Evolutionary conservation across 371 early-diverging fungal genomes (phyloP), one percentile per base, ranked within the genome.

Genomic region (Mortierella sp.): DNA sequence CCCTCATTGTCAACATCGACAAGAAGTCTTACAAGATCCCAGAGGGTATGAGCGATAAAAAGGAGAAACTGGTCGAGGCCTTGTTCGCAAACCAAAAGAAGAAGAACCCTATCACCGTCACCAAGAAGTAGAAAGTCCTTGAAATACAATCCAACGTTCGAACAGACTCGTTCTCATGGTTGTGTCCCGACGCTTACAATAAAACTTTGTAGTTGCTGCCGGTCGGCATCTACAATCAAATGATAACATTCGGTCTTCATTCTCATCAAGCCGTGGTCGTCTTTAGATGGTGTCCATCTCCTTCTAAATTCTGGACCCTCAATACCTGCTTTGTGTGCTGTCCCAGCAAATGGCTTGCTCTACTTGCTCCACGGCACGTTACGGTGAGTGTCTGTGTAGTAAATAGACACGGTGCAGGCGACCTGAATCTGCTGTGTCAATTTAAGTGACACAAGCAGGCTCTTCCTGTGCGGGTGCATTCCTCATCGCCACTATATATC

Each of bases 321-420:
- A 95, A 80, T 18, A 96, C 86, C 46, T 93, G 87, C 14, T 85
- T 74, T 6, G 94, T 96, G 79, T 97, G 96, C 69, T 94, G 90
- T 19, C 96, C 97, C 21, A 96, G 82, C 57, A 88, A 80, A 7
- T 41, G 26, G 8, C 42, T 14, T 8, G 39, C 39, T 39, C 10
- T 39, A 14, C 39, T 39, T 39, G 14, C 10, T 10, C 39, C 14
- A 39, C 14, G 39, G 8, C 10, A 14, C 39, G 39, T 26, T 96
- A 96, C 38, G 97, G 96, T 8, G 97, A 90, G 89, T 86, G 5
- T 85, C 84, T 30, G 89, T 88, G 72, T 88, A 97, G 71, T 92
- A 90, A 27, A 94, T 94, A 12, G 97, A 91, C 3, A 14, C 7
- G 14, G 89, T 86, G 1, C 92, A 89, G 45, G 89, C 89, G 39